Evolutionary conservation across 257 asterid species (phyloP), one percentile per base, ranked within the genome.

Genomic region (Forsythia viridissima): DNA sequence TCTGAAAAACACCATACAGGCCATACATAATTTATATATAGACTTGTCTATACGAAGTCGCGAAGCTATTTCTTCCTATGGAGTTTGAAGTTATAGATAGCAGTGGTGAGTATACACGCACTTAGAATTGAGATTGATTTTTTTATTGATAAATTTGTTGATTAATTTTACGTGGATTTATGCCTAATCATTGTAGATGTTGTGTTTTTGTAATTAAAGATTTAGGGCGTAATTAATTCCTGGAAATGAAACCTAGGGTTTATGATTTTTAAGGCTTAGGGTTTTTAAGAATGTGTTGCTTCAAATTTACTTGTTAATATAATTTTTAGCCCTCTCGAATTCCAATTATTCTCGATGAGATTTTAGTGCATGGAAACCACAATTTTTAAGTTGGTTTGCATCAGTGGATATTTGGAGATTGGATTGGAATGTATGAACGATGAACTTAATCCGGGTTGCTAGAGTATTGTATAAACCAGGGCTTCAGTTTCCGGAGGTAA

Each of bases 41-140:
- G 20, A 10, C 70, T 7, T 20, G 67, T 24, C 16, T 39, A 63
- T 63, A 63, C 16, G 40, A 63, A 30, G 10, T 63, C 6, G 70
- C 70, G 18, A 63, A 63, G 16, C 39, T 3, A 4, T 63, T 63
- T 46, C 59, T 73, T n/a, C 78, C 46, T 55, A 78, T 73, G 82
- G 84, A 80, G 44, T 84, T 78, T 80, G 80, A 74, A 71, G 76
- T 57, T 16, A 43, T 77, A 34, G 82, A 77, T 73, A 80, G 78
- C 77, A 80, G 82, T 52, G 90, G 87, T 87, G 78, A 87, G 80
- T 79, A 59, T 18, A 21, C 44, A 7, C 40, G 52, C 57, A 30
- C 59, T 21, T 43, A 57, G 10, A 44, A 46, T 72, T 15, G 44
- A 30, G 36, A 72, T 44, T 24, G 6, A 13, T 5, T 71, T 40